Base-by-base conservation (phyloP, 257 asterid genomes). In the Cinchona pubescens region DNA sequence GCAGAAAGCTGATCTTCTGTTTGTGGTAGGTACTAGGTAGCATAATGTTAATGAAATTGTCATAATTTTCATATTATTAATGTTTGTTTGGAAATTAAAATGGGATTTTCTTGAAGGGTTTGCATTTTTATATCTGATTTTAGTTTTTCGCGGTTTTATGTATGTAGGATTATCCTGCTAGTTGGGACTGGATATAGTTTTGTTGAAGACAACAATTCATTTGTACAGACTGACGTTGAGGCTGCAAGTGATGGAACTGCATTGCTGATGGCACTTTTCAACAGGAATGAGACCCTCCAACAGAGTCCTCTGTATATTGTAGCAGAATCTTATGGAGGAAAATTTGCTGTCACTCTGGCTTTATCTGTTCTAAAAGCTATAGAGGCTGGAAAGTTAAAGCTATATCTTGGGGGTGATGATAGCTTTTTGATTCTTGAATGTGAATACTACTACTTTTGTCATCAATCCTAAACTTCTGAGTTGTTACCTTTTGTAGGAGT, bases 321-420 rank as follows among this genome's bases (percentile, higher is more conserved):
- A 1, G 98, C 98, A 8, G 99, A 95, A 83, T 95, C 98, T 55
- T 95, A 95, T 81, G 99, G 99, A 7, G 98, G 99, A 62, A 95
- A 92, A 60, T 89, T 29, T 80, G 99, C 98, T 73, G 98, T 90
- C 4, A 91, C 99, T 62, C 96, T 92, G 76, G 99, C 93, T 81
- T 82, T 95, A 64, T 83, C 97, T 18, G 96, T 91, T 66, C 82
- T 89, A 2, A 85, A 85, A 73, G 98, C 98, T 21, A 87, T 92
- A 1, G 72, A 92, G 34, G 79, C 85, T 51, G 92, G 98, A 34
- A 90, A 79, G 79, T 67, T 95, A 29, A 91, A 92, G 83, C 89
- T 88, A 76, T 82, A 84, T 49, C 96, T 95, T 74, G 97, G 96
- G 83, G 99, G 99, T 91, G 74, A 58, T 27, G 27, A 12, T 67